Base-by-base conservation (phyloP, 2,329 filamentous ascomycete genomes). In the Ilyonectria destructans region DNA sequence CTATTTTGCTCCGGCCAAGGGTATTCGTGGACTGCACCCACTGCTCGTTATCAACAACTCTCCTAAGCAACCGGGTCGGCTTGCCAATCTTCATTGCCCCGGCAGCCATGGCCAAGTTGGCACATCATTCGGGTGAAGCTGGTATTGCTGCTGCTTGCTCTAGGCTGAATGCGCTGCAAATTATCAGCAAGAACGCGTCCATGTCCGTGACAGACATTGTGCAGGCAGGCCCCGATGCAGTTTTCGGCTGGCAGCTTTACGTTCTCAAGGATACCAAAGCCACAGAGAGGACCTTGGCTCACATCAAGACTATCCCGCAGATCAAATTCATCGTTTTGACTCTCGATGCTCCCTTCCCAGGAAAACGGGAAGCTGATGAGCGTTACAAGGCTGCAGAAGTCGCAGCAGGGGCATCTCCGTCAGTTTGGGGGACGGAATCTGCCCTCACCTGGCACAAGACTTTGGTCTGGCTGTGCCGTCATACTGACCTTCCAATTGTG, bases 11-110 rank as follows among this genome's bases (percentile, higher is more conserved):
- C 6, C 90, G 94, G 13, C 94, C 94, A 9, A 87, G 94, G 29
- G 88, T 97, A 46, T 96, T 97, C 80, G 85, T 95, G 72, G 93
- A 97, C 82, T 94, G 92, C 82, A 90, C 88, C 5, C 82, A 83
- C 61, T 95, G 92, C 82, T 90, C 93, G 74, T 88, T 91, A 7
- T 88, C 89, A 6, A 96, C 93, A 1, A 89, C 87, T 0, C 87
- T 92, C 40, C 82, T 92, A 2, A 88, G 88, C 2, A 78, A 84
- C 33, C 77, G 80, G 5, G 82, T 86, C 65, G 82, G 80, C 23
- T 79, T 89, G 3, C 90, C 90, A 0, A 81, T 92, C 19, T 92
- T 91, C 77, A 85, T 88, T 58, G 85, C 87, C 21, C 90, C 90
- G 2, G 89, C 90, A 1, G 88, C 88, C 5, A 89, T 91, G 85